Conservation (phyloP, 352 stramenopile genomes). For the Globisporangium nodosum region DNA sequence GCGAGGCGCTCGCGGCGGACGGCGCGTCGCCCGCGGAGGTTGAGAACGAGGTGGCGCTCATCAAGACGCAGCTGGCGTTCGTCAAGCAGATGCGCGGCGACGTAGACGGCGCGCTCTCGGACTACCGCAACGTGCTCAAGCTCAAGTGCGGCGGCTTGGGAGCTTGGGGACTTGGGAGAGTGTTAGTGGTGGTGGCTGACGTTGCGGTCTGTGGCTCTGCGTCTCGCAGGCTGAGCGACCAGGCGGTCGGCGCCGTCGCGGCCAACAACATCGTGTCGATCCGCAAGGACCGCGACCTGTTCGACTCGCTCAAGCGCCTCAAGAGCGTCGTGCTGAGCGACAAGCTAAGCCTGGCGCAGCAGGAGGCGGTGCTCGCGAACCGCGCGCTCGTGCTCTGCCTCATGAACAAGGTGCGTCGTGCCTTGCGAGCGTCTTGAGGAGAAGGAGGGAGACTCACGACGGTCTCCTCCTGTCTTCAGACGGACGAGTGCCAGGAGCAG, state of each 20-base stretch:
- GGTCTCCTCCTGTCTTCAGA: constrained; percentile 18
- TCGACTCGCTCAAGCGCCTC: constrained; percentile 83
- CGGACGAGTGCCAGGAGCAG: constrained; percentile 55
- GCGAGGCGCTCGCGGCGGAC: constrained; percentile 50
- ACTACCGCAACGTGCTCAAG: constrained; percentile 79
- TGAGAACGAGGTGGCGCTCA: constrained; percentile 65
- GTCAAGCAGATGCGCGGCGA: constrained; percentile 77
- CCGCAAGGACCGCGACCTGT: constrained; percentile 63
- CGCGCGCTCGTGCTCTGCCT: constrained; percentile 63
- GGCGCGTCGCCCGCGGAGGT: constrained; percentile 49
- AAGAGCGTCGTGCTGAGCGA: constrained; percentile 60
- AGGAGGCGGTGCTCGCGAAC: constrained; percentile 74
- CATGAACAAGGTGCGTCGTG: constrained; percentile 55
- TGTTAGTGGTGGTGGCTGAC: too few species aligned
- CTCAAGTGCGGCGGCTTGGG: constrained; percentile 43
- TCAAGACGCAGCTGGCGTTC: constrained; percentile 69
- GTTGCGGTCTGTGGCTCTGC: not conserved
- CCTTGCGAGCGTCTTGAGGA: not conserved
- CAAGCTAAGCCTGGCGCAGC: constrained; percentile 55
- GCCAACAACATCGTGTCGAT: constrained; percentile 83
- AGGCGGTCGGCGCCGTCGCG: constrained; percentile 54
- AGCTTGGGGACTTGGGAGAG: not conserved
- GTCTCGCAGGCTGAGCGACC: constrained; percentile 45
- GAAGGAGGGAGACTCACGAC: too few species aligned
- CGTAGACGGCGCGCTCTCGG: constrained; percentile 54